Conservation (phyloP, 306 rosid genomes). For the Purshia tridentata region DNA sequence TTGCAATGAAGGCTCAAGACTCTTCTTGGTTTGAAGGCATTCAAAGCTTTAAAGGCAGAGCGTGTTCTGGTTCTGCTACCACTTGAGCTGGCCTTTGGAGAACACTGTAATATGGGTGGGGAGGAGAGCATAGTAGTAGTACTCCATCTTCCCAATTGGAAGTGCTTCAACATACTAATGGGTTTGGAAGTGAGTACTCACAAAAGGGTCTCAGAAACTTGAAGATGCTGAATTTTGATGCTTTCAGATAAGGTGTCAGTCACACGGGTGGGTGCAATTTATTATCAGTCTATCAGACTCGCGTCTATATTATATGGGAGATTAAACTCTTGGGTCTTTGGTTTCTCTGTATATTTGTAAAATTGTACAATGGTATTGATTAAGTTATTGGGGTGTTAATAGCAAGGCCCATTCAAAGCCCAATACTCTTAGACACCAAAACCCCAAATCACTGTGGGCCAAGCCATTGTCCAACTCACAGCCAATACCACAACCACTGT, state of each 20-base stretch:
- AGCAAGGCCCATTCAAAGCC: not conserved
- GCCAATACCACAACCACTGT: too few species aligned
- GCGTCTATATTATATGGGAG: too few species aligned
- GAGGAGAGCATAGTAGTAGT: not conserved
- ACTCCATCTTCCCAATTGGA: constrained; percentile 7
- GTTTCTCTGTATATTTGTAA: too few species aligned
- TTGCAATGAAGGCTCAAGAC: constrained; percentile 25
- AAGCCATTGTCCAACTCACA: too few species aligned
- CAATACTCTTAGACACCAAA: too few species aligned
- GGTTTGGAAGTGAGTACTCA: not conserved
- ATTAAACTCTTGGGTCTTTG: too few species aligned
- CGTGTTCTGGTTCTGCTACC: not conserved
- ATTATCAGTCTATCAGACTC: not conserved
- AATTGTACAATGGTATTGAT: too few species aligned
- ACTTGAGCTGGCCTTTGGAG: not conserved
- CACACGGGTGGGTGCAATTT: not conserved
- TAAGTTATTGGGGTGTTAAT: not conserved
- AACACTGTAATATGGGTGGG: constrained; percentile 1
- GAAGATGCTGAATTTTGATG: not conserved
- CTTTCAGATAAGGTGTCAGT: not conserved
- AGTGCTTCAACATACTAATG: constrained; percentile 7
- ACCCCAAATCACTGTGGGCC: too few species aligned
- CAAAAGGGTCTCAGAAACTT: not conserved
- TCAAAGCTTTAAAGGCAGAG: constrained; percentile 11
- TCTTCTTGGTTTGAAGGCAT: constrained; percentile 17